Evolutionary conservation across 352 stramenopile species (phyloP), one percentile per base, ranked within the genome.

Genomic region (Pythium dissimile): DNA sequence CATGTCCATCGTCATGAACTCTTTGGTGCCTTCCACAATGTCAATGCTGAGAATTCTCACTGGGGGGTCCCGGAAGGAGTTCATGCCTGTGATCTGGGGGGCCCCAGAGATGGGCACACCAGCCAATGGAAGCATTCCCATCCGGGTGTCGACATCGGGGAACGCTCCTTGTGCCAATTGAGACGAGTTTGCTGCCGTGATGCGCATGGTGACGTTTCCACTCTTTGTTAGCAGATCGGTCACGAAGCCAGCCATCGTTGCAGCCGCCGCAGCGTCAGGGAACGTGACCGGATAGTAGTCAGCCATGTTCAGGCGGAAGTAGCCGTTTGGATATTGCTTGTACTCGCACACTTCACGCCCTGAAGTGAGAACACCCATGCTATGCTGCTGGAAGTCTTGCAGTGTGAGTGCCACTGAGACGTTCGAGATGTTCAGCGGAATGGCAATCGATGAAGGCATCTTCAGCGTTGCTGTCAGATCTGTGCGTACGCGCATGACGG

Each of bases 241-340:
- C 24, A 92, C 74, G 48, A 92, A 92, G 9, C 32, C 41, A 18
- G 75, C 64, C 82, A 92, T 92, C 1, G 43, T 67, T 12, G 21
- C 32, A 23, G 77, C 71, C 5, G 86, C 54, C n/a, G 64, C 41
- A 10, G 54, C 24, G 12, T 62, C 65, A 5, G 64, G 26, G 50
- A 92, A 88, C 16, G 66, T 58, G 39, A 92, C 76, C 15, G 77
- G 64, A 44, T 92, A 92, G 46, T 69, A 89, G 10, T 73, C 56
- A 12, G 62, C 79, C 82, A 92, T 89, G 35, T 92, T 89, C 35
- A 92, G 66, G 3, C 71, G 75, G 49, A 92, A 92, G 15, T 70
- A 67, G 13, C 76, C 79, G 30, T 52, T 72, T 12, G 73, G 66
- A 6, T 68, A 54, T 51, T 88, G 78, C 46, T 87, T 84, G 55